Evolutionary conservation across 495 filamentous ascomycete genomes (phyloP).

Genomic region (Oleoguttula mirabilis): DNA sequence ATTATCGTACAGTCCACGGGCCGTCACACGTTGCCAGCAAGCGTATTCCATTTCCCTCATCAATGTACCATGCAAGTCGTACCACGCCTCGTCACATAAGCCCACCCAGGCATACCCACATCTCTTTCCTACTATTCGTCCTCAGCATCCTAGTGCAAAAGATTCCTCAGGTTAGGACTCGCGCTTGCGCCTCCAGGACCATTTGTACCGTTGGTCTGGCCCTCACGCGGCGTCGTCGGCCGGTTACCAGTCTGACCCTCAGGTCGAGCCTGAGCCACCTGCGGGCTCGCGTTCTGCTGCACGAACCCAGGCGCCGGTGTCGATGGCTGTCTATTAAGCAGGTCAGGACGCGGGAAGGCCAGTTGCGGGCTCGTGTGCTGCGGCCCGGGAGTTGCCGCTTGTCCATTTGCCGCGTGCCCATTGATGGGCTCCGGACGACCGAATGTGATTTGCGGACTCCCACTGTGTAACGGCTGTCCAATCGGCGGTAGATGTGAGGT

Average conservation of each 20-base stretch:
- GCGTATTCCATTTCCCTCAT: too few relatives aligned
- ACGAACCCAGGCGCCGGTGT: neutral
- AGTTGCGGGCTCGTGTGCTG: neutral
- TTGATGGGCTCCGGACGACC: neutral
- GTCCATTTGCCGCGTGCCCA: too few relatives aligned
- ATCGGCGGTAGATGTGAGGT: conserved; percentile 5
- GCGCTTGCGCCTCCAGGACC: conserved; percentile 17
- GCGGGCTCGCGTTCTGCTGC: neutral
- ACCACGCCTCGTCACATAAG: too few relatives aligned
- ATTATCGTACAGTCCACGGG: too few relatives aligned
- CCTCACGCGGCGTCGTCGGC: conserved; percentile 11
- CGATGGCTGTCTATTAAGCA: neutral
- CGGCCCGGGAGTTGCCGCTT: too few relatives aligned
- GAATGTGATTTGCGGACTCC: neutral
- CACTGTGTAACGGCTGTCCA: conserved; percentile 8
- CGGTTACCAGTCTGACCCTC: conserved; percentile 2
- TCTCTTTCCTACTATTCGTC: too few relatives aligned
- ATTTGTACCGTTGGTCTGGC: conserved; percentile 1
- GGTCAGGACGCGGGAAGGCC: neutral
- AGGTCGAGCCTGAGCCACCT: neutral
- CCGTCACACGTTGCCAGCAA: too few relatives aligned
- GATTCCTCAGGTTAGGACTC: conserved; percentile 23
- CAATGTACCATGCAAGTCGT: too few relatives aligned
- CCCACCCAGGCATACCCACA: too few relatives aligned
- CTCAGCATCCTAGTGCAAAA: conserved; percentile 17